Conservation (phyloP, 2,329 filamentous ascomycete genomes). For the Colletotrichum shisoi region DNA sequence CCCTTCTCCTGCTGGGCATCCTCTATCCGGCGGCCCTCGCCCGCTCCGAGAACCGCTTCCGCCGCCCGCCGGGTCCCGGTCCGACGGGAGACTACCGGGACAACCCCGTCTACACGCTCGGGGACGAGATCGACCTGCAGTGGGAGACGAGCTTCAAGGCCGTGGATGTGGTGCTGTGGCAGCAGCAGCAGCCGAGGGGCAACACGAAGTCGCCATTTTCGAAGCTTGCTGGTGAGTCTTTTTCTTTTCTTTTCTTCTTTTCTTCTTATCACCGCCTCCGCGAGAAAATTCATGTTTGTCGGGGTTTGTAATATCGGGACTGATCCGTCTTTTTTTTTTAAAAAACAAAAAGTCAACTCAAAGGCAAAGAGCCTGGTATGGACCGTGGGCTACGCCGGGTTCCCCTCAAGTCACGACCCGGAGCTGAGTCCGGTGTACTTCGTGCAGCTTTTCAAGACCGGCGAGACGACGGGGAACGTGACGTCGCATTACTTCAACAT, state of each 20-base stretch:
- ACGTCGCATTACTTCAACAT: constrained; percentile 23
- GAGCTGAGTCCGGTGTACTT: constrained; percentile 12
- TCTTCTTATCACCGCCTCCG: rapidly evolving
- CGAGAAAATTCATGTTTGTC: background rate
- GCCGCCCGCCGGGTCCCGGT: background rate
- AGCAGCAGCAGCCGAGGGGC: background rate
- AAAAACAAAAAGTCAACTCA: background rate
- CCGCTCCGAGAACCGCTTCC: constrained; percentile 12
- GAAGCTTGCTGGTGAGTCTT: constrained; percentile 7
- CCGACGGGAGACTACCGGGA: constrained; percentile 39
- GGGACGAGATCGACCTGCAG: constrained; percentile 42
- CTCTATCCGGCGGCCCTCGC: background rate
- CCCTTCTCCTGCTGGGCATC: background rate
- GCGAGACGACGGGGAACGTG: background rate
- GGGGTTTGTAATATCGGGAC: too few relatives aligned
- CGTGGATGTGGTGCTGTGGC: constrained; percentile 2
- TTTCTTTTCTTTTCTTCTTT: too few relatives aligned
- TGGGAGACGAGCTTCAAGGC: constrained; percentile 40
- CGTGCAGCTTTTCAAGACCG: background rate
- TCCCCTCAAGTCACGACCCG: background rate
- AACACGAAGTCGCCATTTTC: background rate
- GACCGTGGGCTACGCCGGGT: constrained; percentile 1
- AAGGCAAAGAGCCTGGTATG: background rate
- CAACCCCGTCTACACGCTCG: constrained; percentile 41
- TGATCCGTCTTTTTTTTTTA: background rate